These are phyloP conservation scores for Gypsophila paniculata DNA, from an alignment of 179 eudicot genomes.

Conservation along the genomic window DNA sequence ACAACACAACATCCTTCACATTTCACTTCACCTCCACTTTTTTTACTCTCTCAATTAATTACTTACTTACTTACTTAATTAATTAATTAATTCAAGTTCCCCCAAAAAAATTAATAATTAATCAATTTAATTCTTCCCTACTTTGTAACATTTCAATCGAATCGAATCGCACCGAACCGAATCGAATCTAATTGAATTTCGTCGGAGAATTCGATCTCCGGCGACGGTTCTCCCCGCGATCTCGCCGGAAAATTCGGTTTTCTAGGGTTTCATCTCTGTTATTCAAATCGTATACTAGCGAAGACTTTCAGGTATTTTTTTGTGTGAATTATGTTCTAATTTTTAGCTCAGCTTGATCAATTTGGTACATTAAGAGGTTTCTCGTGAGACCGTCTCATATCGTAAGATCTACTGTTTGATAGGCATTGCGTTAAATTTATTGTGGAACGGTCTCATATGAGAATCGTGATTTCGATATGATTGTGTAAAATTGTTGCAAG, in stretches of 20 bases:
- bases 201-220: background rate
- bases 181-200: background rate
- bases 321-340: background rate
- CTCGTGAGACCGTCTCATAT: too few relatives aligned
- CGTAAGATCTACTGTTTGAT: too few relatives aligned
- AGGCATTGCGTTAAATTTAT: too few relatives aligned
- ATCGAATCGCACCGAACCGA: too few relatives aligned
- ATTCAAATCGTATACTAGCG: background rate
- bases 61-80: too few relatives aligned
- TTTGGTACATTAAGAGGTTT: too few relatives aligned
- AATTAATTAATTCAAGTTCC: too few relatives aligned
- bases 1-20: background rate
- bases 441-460: too few relatives aligned
- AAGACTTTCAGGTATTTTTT: slow-evolving; percentile 23
- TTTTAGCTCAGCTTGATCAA: slow-evolving; percentile 14
- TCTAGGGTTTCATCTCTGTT: background rate
- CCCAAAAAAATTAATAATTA: background rate
- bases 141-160: background rate
- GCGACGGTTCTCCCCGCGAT: slow-evolving; percentile 29
- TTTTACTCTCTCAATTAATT: background rate
- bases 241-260: slow-evolving; percentile 23
- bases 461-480: too few relatives aligned
- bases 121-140: background rate
- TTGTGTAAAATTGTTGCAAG: background rate
- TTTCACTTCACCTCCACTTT: slow-evolving; percentile 12